Conservation (phyloP, 2,329 filamentous ascomycete species). For the Arthroderma sp. region DNA sequence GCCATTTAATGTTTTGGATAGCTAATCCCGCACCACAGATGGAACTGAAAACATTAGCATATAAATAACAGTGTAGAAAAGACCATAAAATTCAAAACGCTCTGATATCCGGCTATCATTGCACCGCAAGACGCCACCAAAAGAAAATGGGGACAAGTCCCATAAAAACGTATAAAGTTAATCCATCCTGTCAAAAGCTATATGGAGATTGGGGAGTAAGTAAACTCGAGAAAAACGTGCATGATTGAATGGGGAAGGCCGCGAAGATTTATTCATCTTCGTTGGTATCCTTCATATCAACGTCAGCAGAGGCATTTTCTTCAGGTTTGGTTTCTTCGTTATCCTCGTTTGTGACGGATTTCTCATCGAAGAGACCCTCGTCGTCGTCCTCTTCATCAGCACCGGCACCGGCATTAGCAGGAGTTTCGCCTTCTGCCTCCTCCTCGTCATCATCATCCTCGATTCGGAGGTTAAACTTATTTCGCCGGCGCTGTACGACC, state of each 20-base stretch:
- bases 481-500: slow-evolving; percentile 21
- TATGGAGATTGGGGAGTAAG: background rate
- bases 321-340: slow-evolving; percentile 12
- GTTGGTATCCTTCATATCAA: slow-evolving; percentile 24
- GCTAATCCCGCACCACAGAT: too few species aligned
- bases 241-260: background rate
- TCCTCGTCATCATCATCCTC: slow-evolving; percentile 29
- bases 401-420: background rate
- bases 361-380: slow-evolving; percentile 26
- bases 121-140: background rate
- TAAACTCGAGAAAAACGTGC: too few species aligned
- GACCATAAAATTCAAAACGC: background rate
- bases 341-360: slow-evolving; percentile 16
- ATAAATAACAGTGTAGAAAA: too few species aligned
- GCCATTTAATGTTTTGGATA: too few species aligned
- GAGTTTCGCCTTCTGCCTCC: slow-evolving; percentile 34
- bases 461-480: slow-evolving; percentile 21
- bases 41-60: too few species aligned
- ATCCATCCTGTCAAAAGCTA: background rate
- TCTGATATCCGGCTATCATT: background rate
- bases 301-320: slow-evolving; percentile 19
- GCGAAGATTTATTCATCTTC: slow-evolving; percentile 10
- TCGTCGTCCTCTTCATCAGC: slow-evolving; percentile 18
- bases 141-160: background rate
- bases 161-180: background rate